Conservation (phyloP, 495 filamentous ascomycete species). For the Glutinoglossum americanum region DNA sequence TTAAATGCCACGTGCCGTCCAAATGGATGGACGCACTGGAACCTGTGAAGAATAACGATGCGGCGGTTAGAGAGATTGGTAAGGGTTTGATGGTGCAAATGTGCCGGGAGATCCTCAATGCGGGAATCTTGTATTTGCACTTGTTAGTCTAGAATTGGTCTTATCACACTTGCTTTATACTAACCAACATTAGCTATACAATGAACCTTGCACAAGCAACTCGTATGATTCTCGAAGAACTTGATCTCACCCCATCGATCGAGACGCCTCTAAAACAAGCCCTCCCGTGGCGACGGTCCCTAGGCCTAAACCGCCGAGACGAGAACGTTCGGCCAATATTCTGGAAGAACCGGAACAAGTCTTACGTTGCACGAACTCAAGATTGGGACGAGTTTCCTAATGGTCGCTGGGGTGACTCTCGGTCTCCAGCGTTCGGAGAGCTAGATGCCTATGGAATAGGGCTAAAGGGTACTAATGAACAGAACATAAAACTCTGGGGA, state of each 20-base stretch:
- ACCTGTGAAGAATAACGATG: slow-evolving; percentile 91
- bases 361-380: slow-evolving; percentile 84
- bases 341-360: slow-evolving; percentile 93
- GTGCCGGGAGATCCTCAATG: slow-evolving; percentile 61
- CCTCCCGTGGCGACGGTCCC: slow-evolving; percentile 86
- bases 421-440: slow-evolving; percentile 93
- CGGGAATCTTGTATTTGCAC: slow-evolving; percentile 74
- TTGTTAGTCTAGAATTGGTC: slow-evolving; percentile 33
- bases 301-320: slow-evolving; percentile 63
- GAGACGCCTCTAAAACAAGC: slow-evolving; percentile 58
- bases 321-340: slow-evolving; percentile 98
- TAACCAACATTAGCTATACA: slow-evolving; percentile 41
- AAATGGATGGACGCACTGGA: slow-evolving; percentile 66
- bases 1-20: slow-evolving; percentile 58
- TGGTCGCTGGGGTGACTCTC: slow-evolving; percentile 93
- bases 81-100: slow-evolving; percentile 79
- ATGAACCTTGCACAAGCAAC: slow-evolving; percentile 97
- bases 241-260: slow-evolving; percentile 55
- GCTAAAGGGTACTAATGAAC: slow-evolving; percentile 89
- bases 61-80: slow-evolving; percentile 74
- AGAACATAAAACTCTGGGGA: slow-evolving; percentile 91
- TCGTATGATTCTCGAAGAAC: slow-evolving; percentile 76
- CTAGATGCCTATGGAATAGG: slow-evolving; percentile 90
- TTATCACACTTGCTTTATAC: background rate
- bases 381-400: slow-evolving; percentile 99